These are phyloP conservation scores for Coemansia umbellata DNA, from an alignment of 192 early-diverging fungal species.

Conservation along the genomic window DNA sequence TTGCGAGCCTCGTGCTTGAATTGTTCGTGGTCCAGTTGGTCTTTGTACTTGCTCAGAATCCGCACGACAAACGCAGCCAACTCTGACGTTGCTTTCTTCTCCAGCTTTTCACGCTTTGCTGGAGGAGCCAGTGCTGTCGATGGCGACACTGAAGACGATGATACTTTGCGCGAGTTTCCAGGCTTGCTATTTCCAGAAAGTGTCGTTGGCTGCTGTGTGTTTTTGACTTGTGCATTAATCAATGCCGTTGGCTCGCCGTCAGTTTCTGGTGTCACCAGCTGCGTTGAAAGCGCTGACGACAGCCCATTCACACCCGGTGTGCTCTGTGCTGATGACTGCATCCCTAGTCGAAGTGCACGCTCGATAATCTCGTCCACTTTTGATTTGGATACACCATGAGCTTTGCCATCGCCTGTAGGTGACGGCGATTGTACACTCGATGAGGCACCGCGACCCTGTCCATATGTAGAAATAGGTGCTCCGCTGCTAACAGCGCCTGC, in stretches of 20 bases:
- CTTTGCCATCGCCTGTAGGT: slow-evolving; percentile 1
- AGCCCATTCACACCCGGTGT: background rate
- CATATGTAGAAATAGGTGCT: too few relatives aligned
- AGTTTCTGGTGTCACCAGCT: slow-evolving; percentile 41
- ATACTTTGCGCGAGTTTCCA: background rate
- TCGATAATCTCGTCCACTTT: slow-evolving; percentile 48
- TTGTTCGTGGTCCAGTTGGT: slow-evolving; percentile 37
- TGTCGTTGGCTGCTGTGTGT: background rate
- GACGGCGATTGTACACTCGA: background rate
- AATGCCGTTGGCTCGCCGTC: slow-evolving; percentile 23
- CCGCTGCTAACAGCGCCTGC: too few relatives aligned
- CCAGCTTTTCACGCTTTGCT: slow-evolving; percentile 39
- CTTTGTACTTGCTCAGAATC: slow-evolving; percentile 44
- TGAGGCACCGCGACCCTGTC: background rate
- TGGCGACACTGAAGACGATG: slow-evolving; percentile 4
- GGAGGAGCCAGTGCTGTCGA: slow-evolving; percentile 2
- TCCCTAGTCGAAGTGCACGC: slow-evolving; percentile 30
- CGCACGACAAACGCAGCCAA: slow-evolving; percentile 49
- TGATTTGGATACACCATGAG: slow-evolving; percentile 24
- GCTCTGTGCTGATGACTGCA: slow-evolving; percentile 6
- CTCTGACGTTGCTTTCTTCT: slow-evolving; percentile 39
- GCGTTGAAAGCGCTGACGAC: background rate
- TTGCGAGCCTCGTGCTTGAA: slow-evolving; percentile 54
- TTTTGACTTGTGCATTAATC: background rate
- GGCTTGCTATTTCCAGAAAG: background rate